These are phyloP conservation scores for Polyporus arcularius DNA, from an alignment of 768 basidiomycete genomes.

Conservation along the genomic window DNA sequence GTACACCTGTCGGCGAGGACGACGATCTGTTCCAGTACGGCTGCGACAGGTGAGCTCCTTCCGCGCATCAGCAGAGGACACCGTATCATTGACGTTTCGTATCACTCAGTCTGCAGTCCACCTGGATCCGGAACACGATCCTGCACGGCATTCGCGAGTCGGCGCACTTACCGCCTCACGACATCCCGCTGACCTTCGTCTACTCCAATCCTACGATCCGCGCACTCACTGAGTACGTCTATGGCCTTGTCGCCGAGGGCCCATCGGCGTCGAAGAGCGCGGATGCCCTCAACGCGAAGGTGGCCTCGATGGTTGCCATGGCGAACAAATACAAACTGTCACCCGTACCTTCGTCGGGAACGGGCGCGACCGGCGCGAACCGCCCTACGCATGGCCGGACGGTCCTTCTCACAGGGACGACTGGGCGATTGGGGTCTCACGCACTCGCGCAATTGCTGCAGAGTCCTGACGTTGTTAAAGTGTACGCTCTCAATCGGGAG, in stretches of 20 bases:
- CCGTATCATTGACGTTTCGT: background rate
- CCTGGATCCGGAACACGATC: constrained; percentile 35
- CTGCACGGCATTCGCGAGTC: constrained; percentile 29
- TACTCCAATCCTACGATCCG: constrained; percentile 43
- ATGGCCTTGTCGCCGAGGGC: constrained; percentile 4
- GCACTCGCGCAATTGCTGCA: constrained; percentile 27
- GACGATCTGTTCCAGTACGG: constrained; percentile 44
- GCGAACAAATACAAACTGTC: constrained; percentile 40
- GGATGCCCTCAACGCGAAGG: background rate
- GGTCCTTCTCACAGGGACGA: constrained; percentile 37
- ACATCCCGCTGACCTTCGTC: constrained; percentile 35
- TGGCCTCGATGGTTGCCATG: constrained; percentile 35
- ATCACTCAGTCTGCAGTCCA: constrained; percentile 31
- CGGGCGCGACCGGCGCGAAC: background rate
- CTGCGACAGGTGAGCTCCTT: constrained; percentile 37
- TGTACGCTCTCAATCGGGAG: constrained; percentile 31
- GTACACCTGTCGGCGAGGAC: constrained; percentile 33
- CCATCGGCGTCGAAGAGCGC: background rate
- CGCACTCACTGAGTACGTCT: constrained; percentile 25
- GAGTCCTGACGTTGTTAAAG: constrained; percentile 17
- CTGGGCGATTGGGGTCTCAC: constrained; percentile 33
- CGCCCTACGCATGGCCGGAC: constrained; percentile 13
- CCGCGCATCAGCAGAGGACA: too few relatives aligned
- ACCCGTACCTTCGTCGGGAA: constrained; percentile 5
- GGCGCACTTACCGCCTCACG: constrained; percentile 12